Evolutionary conservation across 2,329 filamentous ascomycete genomes (phyloP), one percentile per base, ranked within the genome.

Genomic region (Mollisia scopiformis): DNA sequence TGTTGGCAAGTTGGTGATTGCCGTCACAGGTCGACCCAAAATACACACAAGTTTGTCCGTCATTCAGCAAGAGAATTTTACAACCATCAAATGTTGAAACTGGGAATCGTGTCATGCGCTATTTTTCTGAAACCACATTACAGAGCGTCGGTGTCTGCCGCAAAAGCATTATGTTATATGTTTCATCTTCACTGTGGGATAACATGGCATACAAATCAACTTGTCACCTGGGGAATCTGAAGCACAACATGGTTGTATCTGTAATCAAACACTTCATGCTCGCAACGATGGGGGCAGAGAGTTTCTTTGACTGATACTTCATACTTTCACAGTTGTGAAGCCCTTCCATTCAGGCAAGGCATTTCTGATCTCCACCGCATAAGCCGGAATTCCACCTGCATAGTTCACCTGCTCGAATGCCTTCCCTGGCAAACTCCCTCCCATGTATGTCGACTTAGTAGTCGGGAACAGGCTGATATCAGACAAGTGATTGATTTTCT

Each of bases 401-500:
- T 79, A 87, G 51, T 80, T 79, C 8, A 85, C 71, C 0, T 79
- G 79, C 73, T 87, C 84, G 27, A 75, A 75, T 0, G 75, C 66
- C 73, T 86, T 86, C 0, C 79, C 82, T 0, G 84, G 83, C 1
- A 85, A 76, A 41, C 76, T 84, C 0, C 78, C 80, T 2, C 85
- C 84, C 79, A 85, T 83, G 63, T 84, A 86, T 21, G 81, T 86
- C 6, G 77, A 82, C 27, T 72, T 75, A 0, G 78, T 79, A 0
- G 75, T 79, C 0, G 82, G 81, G 59, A 87, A 78, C 3, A 87
- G 72, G 5, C 76, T 77, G 11, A 43, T 67, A 66, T 84, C 72
- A 50, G 77, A 80, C 1, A 83, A 55, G 2, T 80, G 75, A n/a
- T 80, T 66, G 25, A 86, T 76, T 10, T 74, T 69, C 46, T 80